Percentiles rank a stretch among this genome's conserved stretches.
phyloP scores from a whole-genome alignment of 768 basidiomycete species.

The Steccherinum ochraceum region DNA sequence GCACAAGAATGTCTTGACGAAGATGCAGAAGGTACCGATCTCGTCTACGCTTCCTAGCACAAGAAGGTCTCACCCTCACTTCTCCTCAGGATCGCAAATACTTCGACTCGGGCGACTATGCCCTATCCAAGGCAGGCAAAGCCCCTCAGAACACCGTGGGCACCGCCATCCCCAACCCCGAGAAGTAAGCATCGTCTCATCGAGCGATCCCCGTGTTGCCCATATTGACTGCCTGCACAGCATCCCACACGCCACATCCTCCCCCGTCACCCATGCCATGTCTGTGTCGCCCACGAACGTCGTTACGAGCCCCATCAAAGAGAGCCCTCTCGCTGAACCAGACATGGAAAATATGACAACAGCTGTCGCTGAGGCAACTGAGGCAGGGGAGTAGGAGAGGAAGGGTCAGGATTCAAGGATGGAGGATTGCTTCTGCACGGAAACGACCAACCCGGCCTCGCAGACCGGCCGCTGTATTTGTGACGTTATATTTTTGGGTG shows the following conservation, averaged over 20 bases:
- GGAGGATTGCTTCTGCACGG: too few relatives aligned
- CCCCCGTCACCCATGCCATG: slow-evolving; percentile 40
- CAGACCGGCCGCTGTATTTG: not conserved
- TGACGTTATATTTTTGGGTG: not conserved
- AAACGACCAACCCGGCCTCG: not conserved
- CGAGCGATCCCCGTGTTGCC: not conserved
- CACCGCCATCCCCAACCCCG: slow-evolving; percentile 96
- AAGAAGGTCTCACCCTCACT: slow-evolving; percentile 3
- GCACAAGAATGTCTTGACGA: slow-evolving; percentile 88
- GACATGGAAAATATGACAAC: not conserved
- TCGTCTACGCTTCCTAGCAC: not conserved
- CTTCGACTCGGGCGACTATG: slow-evolving; percentile 99
- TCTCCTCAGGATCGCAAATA: slow-evolving; percentile 94
- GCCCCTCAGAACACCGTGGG: slow-evolving; percentile 86
- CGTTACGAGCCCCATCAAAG: slow-evolving; percentile 55
- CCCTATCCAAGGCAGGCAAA: slow-evolving; percentile 90
- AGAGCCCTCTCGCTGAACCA: slow-evolving; percentile 35
- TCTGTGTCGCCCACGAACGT: slow-evolving; percentile 70
- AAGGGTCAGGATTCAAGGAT: not conserved
- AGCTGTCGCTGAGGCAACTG: not conserved
- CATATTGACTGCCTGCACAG: slow-evolving; percentile 33
- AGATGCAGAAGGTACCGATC: slow-evolving; percentile 87
- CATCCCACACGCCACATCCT: slow-evolving; percentile 86
- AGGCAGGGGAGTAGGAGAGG: not conserved
- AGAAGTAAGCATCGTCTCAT: slow-evolving; percentile 52